Conservation (phyloP, 2,329 filamentous ascomycete species). For the Trichocomaceae sp. region DNA sequence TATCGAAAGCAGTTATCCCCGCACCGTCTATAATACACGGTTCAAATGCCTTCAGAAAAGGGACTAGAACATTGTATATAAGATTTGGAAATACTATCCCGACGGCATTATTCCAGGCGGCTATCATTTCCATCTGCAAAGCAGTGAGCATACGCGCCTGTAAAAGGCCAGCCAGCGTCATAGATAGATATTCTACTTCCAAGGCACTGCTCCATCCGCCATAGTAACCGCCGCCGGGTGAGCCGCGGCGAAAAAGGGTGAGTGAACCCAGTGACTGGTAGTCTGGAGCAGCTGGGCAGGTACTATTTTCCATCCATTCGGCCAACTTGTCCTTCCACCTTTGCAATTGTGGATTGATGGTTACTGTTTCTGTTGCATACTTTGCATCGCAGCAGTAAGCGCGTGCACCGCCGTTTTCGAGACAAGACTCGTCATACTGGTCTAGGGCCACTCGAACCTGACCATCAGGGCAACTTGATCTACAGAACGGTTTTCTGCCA, state of each 20-base stretch:
- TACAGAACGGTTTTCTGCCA: not conserved
- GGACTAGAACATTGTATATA: not conserved
- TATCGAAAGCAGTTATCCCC: not conserved
- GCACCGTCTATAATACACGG: no score
- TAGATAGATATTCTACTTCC: no score
- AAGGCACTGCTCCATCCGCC: no score
- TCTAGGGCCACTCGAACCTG: not conserved
- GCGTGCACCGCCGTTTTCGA: not conserved
- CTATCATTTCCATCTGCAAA: not conserved
- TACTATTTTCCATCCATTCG: no score
- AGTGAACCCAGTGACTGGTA: no score
- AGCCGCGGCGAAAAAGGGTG: no score
- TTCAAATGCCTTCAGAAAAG: not conserved
- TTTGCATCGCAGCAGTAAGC: not conserved
- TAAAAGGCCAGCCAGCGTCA: not conserved
- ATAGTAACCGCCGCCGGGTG: no score
- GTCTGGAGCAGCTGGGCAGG: no score
- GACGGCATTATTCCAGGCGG: not conserved
- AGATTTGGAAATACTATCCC: not conserved
- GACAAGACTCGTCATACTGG: not conserved
- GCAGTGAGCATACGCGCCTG: not conserved
- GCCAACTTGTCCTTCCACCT: no score
- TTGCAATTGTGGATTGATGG: no score
- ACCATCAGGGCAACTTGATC: not conserved
- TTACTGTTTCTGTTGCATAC: not conserved